A percentile compares a stretch with the other conserved stretches of the same genome.
Evolutionary conservation across 2,329 filamentous ascomycete species (phyloP).

Genomic region (Fusarium longipes): DNA sequence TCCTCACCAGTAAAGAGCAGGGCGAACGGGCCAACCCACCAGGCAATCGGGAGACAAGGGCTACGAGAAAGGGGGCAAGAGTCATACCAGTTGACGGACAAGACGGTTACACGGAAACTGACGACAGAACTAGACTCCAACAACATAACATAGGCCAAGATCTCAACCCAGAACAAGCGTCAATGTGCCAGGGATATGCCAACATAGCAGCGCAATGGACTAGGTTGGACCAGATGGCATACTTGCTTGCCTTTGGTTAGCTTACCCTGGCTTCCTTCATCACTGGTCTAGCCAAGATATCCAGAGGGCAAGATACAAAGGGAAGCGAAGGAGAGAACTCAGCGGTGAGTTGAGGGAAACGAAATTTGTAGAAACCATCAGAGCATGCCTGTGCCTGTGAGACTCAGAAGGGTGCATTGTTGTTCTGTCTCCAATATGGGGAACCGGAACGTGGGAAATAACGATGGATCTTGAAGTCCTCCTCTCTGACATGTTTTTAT

Average conservation of each 20-base stretch:
- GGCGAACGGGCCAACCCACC: constrained; percentile 40
- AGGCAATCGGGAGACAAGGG: constrained; percentile 36
- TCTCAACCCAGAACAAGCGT: constrained; percentile 18
- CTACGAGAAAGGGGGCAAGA: constrained; percentile 29
- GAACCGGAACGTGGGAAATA: constrained; percentile 24
- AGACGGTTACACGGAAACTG: constrained; percentile 26
- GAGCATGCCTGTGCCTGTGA: constrained; percentile 5
- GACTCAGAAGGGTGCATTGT: not conserved
- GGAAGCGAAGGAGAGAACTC: constrained; percentile 4
- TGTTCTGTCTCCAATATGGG: not conserved
- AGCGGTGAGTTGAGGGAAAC: constrained; percentile 16
- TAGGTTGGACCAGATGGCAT: not conserved
- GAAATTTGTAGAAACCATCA: constrained; percentile 9
- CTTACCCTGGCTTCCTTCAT: constrained; percentile 27
- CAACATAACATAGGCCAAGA: constrained; percentile 26
- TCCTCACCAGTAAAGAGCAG: constrained; percentile 26
- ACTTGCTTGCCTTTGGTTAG: constrained; percentile 25
- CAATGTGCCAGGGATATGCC: constrained; percentile 27
- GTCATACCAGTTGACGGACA: constrained; percentile 33
- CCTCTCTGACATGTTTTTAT: constrained; percentile 11
- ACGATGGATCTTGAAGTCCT: constrained; percentile 29
- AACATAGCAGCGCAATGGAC: constrained; percentile 13
- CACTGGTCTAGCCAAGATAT: constrained; percentile 15
- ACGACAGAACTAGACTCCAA: constrained; percentile 11
- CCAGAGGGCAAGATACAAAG: constrained; percentile 21